A percentile compares a stretch with the other conserved stretches of the same genome.
These are phyloP conservation scores for Echites panduratus DNA, from an alignment of 257 asterid species.

Conservation along the genomic window DNA sequence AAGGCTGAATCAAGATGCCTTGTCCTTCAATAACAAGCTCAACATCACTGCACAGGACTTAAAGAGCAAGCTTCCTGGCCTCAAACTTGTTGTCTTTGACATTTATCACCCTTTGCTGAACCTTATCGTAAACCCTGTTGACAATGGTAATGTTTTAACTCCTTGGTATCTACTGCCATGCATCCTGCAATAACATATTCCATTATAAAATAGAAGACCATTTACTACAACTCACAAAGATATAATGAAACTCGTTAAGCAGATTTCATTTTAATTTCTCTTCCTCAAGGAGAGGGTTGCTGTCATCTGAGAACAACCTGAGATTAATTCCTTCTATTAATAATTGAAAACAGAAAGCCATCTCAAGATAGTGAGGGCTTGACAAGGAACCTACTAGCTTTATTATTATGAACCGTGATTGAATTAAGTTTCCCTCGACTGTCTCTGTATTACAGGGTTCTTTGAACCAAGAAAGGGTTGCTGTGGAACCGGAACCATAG, in stretches of 20 bases:
- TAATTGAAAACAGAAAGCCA: neutral
- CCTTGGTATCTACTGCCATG: neutral
- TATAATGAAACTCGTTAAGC: neutral
- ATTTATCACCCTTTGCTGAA: conserved; percentile 67
- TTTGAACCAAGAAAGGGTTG: conserved; percentile 73
- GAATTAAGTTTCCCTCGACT: neutral
- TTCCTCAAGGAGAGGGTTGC: neutral
- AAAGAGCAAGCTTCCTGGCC: conserved; percentile 49
- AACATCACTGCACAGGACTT: conserved; percentile 51
- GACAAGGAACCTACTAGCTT: neutral
- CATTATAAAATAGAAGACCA: neutral
- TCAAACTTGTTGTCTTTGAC: conserved; percentile 74
- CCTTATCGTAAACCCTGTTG: conserved; percentile 46
- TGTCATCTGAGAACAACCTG: neutral
- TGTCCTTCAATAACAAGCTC: conserved; percentile 55
- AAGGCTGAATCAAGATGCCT: conserved; percentile 59
- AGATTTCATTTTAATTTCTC: neutral
- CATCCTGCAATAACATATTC: neutral
- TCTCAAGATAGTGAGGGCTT: neutral
- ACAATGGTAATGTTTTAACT: conserved; percentile 40
- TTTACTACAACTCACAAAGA: neutral
- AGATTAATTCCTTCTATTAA: neutral
- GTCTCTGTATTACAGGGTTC: conserved; percentile 39
- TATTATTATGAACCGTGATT: neutral
- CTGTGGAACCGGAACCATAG: conserved; percentile 67